These are phyloP conservation scores for Penicillium paneum DNA, from an alignment of 2,329 filamentous ascomycete genomes.

Conservation along the genomic window DNA sequence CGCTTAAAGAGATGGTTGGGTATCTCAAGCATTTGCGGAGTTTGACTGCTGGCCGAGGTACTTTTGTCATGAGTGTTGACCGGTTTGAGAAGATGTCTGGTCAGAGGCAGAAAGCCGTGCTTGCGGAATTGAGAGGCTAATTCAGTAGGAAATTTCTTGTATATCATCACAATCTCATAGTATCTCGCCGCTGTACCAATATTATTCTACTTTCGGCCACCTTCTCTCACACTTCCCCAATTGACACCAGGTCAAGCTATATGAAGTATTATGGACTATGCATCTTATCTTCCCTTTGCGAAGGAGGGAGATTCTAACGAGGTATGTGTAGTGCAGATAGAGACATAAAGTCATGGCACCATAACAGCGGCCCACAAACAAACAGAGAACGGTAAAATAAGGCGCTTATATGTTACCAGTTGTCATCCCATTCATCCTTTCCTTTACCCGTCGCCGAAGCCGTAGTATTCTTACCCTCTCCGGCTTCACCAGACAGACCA, in stretches of 20 bases:
- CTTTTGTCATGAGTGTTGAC: slow-evolving; percentile 72
- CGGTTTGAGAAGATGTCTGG: slow-evolving; percentile 65
- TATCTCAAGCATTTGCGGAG: slow-evolving; percentile 87
- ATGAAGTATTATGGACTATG: not conserved
- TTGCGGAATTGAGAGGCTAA: slow-evolving; percentile 46
- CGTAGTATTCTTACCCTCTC: slow-evolving; percentile 19
- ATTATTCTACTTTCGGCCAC: not conserved
- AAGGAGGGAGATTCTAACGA: not conserved
- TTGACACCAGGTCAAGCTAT: not conserved
- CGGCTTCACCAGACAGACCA: slow-evolving; percentile 18
- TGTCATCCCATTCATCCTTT: slow-evolving; percentile 59
- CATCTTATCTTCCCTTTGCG: not conserved
- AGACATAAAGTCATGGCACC: slow-evolving; percentile 3
- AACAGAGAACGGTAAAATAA: not conserved
- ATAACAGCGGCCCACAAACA: not conserved
- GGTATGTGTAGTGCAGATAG: slow-evolving; percentile 1
- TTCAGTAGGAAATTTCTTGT: not conserved
- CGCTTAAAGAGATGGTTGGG: slow-evolving; percentile 93
- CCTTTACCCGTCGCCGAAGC: slow-evolving; percentile 35
- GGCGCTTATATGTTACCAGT: slow-evolving; percentile 36
- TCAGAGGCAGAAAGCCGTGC: slow-evolving; percentile 57
- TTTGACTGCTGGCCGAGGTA: slow-evolving; percentile 79
- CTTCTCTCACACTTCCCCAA: not conserved
- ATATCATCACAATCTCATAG: not conserved
- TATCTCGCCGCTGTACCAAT: slow-evolving; percentile 1